Evolutionary conservation across 345 rosid genomes (phyloP), one percentile per base, ranked within the genome.

Genomic region (Lagerstroemia speciosa): DNA sequence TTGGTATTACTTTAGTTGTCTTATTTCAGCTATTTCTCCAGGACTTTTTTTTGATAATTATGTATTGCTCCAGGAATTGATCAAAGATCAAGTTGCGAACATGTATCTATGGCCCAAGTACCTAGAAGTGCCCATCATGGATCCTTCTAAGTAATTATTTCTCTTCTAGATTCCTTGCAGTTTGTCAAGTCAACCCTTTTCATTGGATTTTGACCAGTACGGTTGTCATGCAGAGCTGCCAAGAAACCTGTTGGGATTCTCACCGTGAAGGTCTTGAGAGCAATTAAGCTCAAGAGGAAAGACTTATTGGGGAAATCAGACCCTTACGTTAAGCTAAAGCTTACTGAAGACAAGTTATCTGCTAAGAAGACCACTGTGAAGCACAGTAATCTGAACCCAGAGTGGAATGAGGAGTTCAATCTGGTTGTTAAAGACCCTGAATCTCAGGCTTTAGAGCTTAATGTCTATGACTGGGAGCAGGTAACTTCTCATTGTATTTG

Each of bases 71-170:
- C 87, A 94, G 99, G 98, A 92, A 69, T 79, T 86, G 26, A 91
- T 94, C 71, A 91, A 88, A 77, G 99, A 91, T 62, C 98, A 94
- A 80, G 92, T 89, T 70, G 95, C 91, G 62, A 92, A 86, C 70
- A 87, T 94, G 99, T 94, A 91, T 77, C 75, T 94, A 15, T 94
- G 99, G 99, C 99, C 99, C 64, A 92, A 88, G 84, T 79, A 85
- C 68, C 74, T 94, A 38, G 87, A 90, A 83, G 88, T 94, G 52
- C 82, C 77, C 57, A 80, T 94, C 68, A 69, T 91, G 86, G 98
- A 94, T 81, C 88, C 95, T 78, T 67, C 87, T 65, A 85, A 82
- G 99, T 86, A 71, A 70, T 87, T 41, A 2, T 65, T 65, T 26
- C 30, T 15, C 27, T 41, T 73, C 31, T 27, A 30, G 33, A 22